Evolutionary conservation across 2,329 filamentous ascomycete genomes (phyloP).

Genomic region (Pseudogymnoascus sp.): DNA sequence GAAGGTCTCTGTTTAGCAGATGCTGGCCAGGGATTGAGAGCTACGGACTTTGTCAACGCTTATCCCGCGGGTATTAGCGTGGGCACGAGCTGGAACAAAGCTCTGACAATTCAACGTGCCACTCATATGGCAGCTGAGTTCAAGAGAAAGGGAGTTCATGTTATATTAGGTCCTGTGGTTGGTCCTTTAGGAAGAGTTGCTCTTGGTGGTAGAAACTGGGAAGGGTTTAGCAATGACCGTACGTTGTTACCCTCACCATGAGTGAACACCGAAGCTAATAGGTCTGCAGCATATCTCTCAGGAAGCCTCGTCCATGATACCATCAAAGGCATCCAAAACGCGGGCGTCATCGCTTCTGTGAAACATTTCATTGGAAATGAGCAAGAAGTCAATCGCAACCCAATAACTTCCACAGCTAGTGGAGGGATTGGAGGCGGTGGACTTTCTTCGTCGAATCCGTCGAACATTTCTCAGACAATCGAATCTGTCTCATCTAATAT

Average conservation of each 20-base stretch:
- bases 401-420: slow-evolving; percentile 33
- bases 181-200: slow-evolving; percentile 77
- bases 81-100: slow-evolving; percentile 81
- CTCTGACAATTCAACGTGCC: slow-evolving; percentile 73
- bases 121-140: slow-evolving; percentile 67
- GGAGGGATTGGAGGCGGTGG: slow-evolving; percentile 54
- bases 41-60: slow-evolving; percentile 73
- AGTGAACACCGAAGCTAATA: background rate
- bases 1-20: slow-evolving; percentile 78
- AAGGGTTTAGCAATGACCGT: slow-evolving; percentile 76
- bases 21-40: slow-evolving; percentile 74
- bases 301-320: slow-evolving; percentile 71
- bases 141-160: slow-evolving; percentile 60
- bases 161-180: slow-evolving; percentile 73
- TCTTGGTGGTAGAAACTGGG: slow-evolving; percentile 84
- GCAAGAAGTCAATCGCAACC: slow-evolving; percentile 45
- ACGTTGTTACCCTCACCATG: background rate
- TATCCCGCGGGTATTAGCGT: slow-evolving; percentile 85
- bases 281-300: slow-evolving; percentile 58
- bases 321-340: slow-evolving; percentile 60
- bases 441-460: slow-evolving; percentile 24
- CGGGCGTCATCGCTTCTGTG: slow-evolving; percentile 50
- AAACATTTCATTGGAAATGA: slow-evolving; percentile 59
- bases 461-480: slow-evolving; percentile 45
- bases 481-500: slow-evolving; percentile 72